Evolutionary conservation across 768 basidiomycete genomes (phyloP), one percentile per base, ranked within the genome.

Genomic region (Mycena haematopus): DNA sequence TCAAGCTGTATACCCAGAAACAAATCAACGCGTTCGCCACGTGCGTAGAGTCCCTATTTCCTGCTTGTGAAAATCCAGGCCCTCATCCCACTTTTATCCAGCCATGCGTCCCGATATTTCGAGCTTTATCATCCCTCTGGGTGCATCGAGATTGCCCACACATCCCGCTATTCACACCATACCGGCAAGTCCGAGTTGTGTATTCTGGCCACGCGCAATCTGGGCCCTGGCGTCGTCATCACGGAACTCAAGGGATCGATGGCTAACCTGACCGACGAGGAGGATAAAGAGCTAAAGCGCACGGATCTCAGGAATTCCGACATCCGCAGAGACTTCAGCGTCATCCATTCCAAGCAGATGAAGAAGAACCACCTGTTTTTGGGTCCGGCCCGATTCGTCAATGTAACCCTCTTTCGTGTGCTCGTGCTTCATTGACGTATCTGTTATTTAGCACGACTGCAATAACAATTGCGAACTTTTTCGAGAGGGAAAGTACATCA

Each of bases 1-100:
- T 91, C 74, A 86, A 85, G 73, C 76, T 77, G 68, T 91, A 90
- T 75, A 86, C 83, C 69, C 89, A 91, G 80, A 88, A 91, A 70
- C 92, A 95, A 80, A 87, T 93, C 73, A 93, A 94, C 79, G 92
- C 92, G 56, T 95, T 94, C 74, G 88, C 92, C 78, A 95, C 92
- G 92, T 94, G 84, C 77, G 92, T 87, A 68, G 52, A 63, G 68
- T 66, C 64, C 64, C 55, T 66, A 63, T 61, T 72, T 66, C 70
- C 66, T 65, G 69, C 71, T 56, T 44, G 55, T 59, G 38, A 35
- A 59, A 52, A 45, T 22, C 2, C 22, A 21, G 13, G 22, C 44
- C 36, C 65, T 68, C 66, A 58, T 62, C 68, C 63, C 67, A 67
- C 64, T 64, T 65, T 42, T 49, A 93, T 93, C 55, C 93, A 95